Percentiles rank a stretch among this genome's conserved stretches.
These are phyloP conservation scores for Ceratobasidium sp. DNA, from an alignment of 1,284 basidiomycete species.

Conservation along the genomic window DNA sequence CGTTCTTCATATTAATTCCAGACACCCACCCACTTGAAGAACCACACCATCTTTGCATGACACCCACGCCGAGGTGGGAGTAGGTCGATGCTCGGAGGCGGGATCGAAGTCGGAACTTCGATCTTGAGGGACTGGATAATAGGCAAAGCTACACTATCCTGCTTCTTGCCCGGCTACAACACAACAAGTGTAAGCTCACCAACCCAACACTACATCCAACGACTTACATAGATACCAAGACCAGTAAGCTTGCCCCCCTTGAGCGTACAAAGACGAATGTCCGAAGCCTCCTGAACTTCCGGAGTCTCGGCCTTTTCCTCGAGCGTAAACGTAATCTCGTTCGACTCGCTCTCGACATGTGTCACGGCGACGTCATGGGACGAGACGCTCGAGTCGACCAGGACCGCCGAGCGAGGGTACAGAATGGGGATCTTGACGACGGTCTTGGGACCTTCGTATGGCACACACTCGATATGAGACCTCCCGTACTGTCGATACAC, in stretches of 20 bases:
- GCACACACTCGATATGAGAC: slow-evolving; percentile 33
- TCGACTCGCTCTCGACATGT: slow-evolving; percentile 6
- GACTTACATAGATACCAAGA: slow-evolving; percentile 28
- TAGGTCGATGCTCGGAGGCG: slow-evolving; percentile 10
- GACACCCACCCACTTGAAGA: slow-evolving; percentile 39
- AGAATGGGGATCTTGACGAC: slow-evolving; percentile 21
- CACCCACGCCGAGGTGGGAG: slow-evolving; percentile 15
- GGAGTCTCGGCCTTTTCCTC: slow-evolving; percentile 7
- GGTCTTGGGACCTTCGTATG: slow-evolving; percentile 24
- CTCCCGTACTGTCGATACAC: not conserved
- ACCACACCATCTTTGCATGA: not conserved
- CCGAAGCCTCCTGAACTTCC: slow-evolving; percentile 4
- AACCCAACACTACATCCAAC: not conserved
- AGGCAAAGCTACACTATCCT: not conserved
- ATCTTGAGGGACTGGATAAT: slow-evolving; percentile 39
- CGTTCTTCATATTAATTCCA: slow-evolving; percentile 13
- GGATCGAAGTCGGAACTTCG: slow-evolving; percentile 10
- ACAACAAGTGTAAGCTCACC: not conserved
- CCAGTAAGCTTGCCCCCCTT: slow-evolving; percentile 32
- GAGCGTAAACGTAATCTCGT: slow-evolving; percentile 26
- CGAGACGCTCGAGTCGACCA: slow-evolving; percentile 25
- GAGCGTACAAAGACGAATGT: slow-evolving; percentile 33
- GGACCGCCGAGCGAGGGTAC: slow-evolving; percentile 16
- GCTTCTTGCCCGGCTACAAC: slow-evolving; percentile 12
- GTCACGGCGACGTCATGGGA: slow-evolving; percentile 26